Conservation (phyloP, 2,329 filamentous ascomycete species). For the Elsinoe fawcettii region DNA sequence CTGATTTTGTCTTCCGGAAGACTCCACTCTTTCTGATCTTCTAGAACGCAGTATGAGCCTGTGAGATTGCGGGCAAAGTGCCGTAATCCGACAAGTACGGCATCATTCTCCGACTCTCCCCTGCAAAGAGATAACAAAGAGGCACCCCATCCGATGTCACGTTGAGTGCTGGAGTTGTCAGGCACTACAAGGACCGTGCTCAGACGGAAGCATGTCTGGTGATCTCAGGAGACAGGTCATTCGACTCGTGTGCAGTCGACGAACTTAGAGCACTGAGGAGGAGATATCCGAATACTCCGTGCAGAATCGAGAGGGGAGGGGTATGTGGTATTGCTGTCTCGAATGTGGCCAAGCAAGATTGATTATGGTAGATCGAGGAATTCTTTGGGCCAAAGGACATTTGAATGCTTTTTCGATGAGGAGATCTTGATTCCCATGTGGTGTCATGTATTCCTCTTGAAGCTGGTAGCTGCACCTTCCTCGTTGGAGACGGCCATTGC, state of each 20-base stretch:
- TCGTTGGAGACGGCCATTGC: no score
- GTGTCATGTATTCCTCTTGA: no score
- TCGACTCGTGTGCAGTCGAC: background rate
- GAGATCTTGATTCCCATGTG: no score
- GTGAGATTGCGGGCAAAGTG: background rate
- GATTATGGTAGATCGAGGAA: background rate
- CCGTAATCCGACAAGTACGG: background rate
- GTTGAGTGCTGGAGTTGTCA: no score
- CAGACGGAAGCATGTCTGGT: background rate
- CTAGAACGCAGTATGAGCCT: background rate
- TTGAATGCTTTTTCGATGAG: background rate
- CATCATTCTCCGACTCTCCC: conserved; percentile 3
- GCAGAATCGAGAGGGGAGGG: background rate
- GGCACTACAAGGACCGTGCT: background rate
- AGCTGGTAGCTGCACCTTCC: no score
- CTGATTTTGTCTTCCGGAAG: background rate
- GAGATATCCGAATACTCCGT: conserved; percentile 1
- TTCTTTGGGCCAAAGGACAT: background rate
- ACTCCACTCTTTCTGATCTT: conserved; percentile 3
- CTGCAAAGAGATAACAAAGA: background rate
- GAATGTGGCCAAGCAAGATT: background rate
- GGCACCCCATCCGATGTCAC: background rate
- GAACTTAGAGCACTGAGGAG: background rate
- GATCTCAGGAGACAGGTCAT: background rate
- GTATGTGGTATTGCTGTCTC: background rate